Evolutionary conservation across 2,329 filamentous ascomycete species (phyloP), one percentile per base, ranked within the genome.

Genomic region (Microcyclosporella mali): DNA sequence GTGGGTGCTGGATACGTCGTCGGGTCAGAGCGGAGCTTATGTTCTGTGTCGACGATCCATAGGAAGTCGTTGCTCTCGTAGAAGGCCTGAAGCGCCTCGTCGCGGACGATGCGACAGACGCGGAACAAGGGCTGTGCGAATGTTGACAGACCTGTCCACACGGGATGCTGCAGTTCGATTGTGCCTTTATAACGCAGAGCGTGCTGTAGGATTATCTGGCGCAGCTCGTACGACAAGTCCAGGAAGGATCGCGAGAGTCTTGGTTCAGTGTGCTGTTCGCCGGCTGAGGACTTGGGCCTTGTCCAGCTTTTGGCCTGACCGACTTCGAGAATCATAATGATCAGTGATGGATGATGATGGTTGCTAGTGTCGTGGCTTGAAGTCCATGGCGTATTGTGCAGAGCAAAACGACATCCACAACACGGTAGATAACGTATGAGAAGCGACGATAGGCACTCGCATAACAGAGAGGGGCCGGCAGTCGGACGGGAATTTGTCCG

Each of bases 21-120:
- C 30, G 43, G 43, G 33, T 49, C 46, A 1, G 49, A 48, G 12
- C 50, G 43, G n/a, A 37, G 31, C 3, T 27, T 31, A n/a, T 40
- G 18, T 27, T 49, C 47, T 8, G 47, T 33, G 16, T 57, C 52
- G 9, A 57, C 45, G 19, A 49, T 40, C 54, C 52, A 57, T 8
- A 54, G 43, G 33, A 52, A 57, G 27, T 44, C 43, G 25, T 56
- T 57, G 18, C 16, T 33, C 33, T 53, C 35, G 43, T 57, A 56
- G 41, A 56, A 56, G 9, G 48, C 48, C 30, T 52, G 44, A 3
- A 53, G 14, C 8, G 45, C 47, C 30, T 56, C 52, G 11, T 44
- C 30, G 4, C 54, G 51, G 10, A 57, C 34, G 10, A 12, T 30
- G 29, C 43, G 39, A 31, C 49, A 52, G 12, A 49, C 47, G 19